Evolutionary conservation across 371 early-diverging fungal genomes (phyloP).

Genomic region (Zychaea mexicana): DNA sequence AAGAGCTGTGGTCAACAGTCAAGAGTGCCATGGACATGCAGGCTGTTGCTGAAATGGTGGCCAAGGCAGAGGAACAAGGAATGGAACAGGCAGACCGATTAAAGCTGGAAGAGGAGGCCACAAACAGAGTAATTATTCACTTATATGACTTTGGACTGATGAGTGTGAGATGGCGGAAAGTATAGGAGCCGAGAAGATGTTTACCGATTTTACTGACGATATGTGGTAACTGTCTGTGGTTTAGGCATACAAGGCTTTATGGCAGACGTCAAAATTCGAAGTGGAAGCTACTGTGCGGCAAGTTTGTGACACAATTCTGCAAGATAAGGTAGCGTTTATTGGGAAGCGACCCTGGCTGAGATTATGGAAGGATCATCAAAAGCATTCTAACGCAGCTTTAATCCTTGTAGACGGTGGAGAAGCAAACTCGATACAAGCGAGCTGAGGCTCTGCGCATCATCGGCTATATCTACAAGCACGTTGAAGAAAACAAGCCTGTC

Average conservation of each 20-base stretch:
- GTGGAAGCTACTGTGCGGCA: slow-evolving; percentile 85
- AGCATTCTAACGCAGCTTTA: not conserved
- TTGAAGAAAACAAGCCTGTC: slow-evolving; percentile 39
- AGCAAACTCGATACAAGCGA: slow-evolving; percentile 36
- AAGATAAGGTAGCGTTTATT: slow-evolving; percentile 28
- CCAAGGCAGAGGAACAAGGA: slow-evolving; percentile 83
- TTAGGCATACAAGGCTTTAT: slow-evolving; percentile 86
- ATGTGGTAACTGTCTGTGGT: slow-evolving; percentile 11
- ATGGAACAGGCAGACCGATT: slow-evolving; percentile 65
- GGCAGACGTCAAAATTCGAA: slow-evolving; percentile 94
- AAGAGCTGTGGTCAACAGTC: slow-evolving; percentile 88
- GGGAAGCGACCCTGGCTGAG: not conserved
- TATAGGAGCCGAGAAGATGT: too few species aligned
- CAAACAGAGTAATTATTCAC: slow-evolving; percentile 53
- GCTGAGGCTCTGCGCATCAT: slow-evolving; percentile 50
- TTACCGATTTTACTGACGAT: not conserved
- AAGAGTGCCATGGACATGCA: slow-evolving; percentile 92
- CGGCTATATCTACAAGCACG: slow-evolving; percentile 50
- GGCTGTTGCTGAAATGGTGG: slow-evolving; percentile 79
- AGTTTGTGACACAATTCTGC: slow-evolving; percentile 84
- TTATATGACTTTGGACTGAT: too few species aligned
- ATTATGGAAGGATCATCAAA: not conserved
- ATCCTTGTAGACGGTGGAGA: slow-evolving; percentile 36
- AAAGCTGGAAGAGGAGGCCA: slow-evolving; percentile 75
- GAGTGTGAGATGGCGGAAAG: too few species aligned